phyloP scores from a whole-genome alignment of 1,284 basidiomycete species.

The Rhodofomes roseus region DNA sequence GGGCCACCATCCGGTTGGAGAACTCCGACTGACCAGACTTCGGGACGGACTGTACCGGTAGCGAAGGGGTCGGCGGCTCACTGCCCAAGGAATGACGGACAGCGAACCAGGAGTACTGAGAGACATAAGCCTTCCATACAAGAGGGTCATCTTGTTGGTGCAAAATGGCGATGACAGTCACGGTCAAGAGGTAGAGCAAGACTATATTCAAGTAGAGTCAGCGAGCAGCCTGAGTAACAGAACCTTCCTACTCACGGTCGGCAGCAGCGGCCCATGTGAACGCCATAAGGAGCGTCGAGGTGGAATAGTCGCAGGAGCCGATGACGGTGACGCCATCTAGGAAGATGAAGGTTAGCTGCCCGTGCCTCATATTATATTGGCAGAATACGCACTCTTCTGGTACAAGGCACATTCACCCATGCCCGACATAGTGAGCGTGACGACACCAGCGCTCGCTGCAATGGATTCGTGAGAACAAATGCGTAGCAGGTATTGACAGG shows the following conservation, averaged over 20 bases:
- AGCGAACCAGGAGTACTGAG: slow-evolving; percentile 38
- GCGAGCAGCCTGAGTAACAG: neutral
- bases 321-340: slow-evolving; percentile 15
- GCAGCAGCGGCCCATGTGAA: slow-evolving; percentile 62
- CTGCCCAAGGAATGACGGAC: slow-evolving; percentile 20
- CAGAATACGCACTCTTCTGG: slow-evolving; percentile 1
- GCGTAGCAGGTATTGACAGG: neutral
- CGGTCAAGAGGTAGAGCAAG: slow-evolving; percentile 38
- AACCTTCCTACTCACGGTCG: slow-evolving; percentile 39
- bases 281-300: slow-evolving; percentile 51
- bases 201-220: slow-evolving; percentile 27
- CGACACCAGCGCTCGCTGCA: slow-evolving; percentile 5
- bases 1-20: slow-evolving; percentile 13
- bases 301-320: slow-evolving; percentile 51
- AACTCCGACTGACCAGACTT: slow-evolving; percentile 15
- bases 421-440: slow-evolving; percentile 6
- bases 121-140: slow-evolving; percentile 52
- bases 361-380: neutral
- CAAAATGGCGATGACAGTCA: slow-evolving; percentile 33
- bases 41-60: slow-evolving; percentile 17
- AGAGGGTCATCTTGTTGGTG: slow-evolving; percentile 37
- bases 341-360: slow-evolving; percentile 3
- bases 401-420: slow-evolving; percentile 5
- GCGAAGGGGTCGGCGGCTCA: slow-evolving; percentile 20
- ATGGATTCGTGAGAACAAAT: neutral